Evolutionary conservation across 2,329 filamentous ascomycete species (phyloP).

Genomic region (Setomelanomma holmii): DNA sequence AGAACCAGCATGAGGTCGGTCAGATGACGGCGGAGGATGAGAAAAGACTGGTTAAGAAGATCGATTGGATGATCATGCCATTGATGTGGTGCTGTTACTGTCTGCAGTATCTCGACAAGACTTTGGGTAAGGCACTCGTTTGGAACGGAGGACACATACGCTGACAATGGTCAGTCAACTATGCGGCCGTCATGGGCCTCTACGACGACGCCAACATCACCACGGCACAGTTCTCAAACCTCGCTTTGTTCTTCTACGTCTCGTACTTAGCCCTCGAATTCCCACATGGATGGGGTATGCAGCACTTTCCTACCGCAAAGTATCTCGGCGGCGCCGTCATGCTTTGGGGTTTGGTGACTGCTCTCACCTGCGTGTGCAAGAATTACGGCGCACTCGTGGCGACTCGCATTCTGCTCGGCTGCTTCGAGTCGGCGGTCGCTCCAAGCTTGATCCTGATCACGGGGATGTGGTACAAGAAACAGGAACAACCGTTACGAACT

Average conservation of each 20-base stretch:
- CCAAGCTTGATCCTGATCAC: constrained; percentile 71
- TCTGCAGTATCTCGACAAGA: constrained; percentile 52
- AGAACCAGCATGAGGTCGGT: constrained; percentile 18
- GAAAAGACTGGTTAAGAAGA: constrained; percentile 38
- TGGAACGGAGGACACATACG: neutral
- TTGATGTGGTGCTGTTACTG: constrained; percentile 50
- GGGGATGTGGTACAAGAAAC: constrained; percentile 69
- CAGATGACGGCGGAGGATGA: constrained; percentile 23
- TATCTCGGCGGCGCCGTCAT: constrained; percentile 56
- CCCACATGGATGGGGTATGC: constrained; percentile 58
- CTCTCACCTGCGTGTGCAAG: constrained; percentile 56
- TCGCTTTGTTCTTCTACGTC: constrained; percentile 48
- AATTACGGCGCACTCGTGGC: constrained; percentile 59
- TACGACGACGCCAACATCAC: constrained; percentile 47
- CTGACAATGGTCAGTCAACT: constrained; percentile 38
- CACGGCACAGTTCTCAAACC: constrained; percentile 45
- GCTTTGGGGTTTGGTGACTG: constrained; percentile 58
- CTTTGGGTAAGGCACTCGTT: constrained; percentile 45
- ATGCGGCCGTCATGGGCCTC: constrained; percentile 53
- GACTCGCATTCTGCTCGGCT: constrained; percentile 60
- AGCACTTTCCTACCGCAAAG: constrained; percentile 61
- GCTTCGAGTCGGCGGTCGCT: constrained; percentile 55
- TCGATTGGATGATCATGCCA: constrained; percentile 52
- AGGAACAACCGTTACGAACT: constrained; percentile 66
- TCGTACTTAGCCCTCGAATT: constrained; percentile 50